Conservation (phyloP, 139 green algal species). For the Prasinococcaceae sp. region DNA sequence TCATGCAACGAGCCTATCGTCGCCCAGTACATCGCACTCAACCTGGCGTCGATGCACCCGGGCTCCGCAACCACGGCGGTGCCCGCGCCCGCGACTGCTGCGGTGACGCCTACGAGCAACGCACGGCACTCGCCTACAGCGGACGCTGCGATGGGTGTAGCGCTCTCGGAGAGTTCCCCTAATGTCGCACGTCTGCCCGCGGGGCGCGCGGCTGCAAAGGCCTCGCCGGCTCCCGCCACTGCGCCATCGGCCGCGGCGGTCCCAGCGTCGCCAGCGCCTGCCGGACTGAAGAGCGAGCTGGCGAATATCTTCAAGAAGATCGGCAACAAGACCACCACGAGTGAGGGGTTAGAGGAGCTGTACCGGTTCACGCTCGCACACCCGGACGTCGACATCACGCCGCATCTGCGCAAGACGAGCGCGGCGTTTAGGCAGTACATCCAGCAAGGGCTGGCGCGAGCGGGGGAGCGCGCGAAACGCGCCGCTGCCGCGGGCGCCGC, state of each 20-base stretch:
- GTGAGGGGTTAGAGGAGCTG: conserved; percentile 40
- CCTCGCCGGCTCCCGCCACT: neutral
- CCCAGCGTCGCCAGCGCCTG: neutral
- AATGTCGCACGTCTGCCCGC: neutral
- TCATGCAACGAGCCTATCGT: conserved; percentile 49
- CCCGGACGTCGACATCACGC: conserved; percentile 26
- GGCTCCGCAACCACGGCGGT: conserved; percentile 17
- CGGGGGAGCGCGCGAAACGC: too few species aligned
- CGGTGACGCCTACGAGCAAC: neutral
- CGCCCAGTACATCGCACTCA: conserved; percentile 82
- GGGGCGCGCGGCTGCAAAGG: neutral
- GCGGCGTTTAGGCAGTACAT: conserved; percentile 39
- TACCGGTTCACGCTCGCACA: conserved; percentile 39
- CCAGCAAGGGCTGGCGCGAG: conserved; percentile 26
- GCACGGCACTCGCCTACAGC: too few species aligned
- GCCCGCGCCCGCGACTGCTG: neutral
- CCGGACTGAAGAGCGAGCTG: conserved; percentile 31
- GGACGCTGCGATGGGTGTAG: neutral
- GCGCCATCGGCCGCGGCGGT: neutral
- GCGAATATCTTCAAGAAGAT: conserved; percentile 59
- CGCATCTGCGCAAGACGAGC: conserved; percentile 26
- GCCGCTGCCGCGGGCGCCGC: too few species aligned
- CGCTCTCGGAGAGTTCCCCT: neutral
- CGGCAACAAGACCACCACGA: conserved; percentile 39
- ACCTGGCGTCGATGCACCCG: conserved; percentile 59